phyloP scores from a whole-genome alignment of 176 grass and related monocot species.

The Carex kokanica region DNA sequence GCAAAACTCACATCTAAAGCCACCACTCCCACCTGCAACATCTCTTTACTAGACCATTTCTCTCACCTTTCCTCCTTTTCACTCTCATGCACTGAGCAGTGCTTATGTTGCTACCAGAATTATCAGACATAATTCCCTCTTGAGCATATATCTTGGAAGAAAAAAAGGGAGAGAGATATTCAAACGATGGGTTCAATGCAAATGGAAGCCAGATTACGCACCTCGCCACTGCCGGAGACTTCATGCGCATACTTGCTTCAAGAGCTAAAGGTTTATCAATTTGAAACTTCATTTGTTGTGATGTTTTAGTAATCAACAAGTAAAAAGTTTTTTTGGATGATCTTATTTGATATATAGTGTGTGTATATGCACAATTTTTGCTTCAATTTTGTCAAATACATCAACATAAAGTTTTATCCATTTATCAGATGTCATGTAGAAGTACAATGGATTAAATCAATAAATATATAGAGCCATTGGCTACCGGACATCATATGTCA shows the following conservation, averaged over 20 bases:
- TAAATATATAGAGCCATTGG: neutral
- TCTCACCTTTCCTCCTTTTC: constrained; percentile 36
- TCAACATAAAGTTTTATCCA: neutral
- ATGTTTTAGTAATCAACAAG: neutral
- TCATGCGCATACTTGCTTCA: constrained; percentile 84
- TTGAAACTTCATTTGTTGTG: neutral
- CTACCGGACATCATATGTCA: no score
- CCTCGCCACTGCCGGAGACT: constrained; percentile 50
- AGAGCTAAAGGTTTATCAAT: constrained; percentile 66
- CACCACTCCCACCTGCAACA: constrained; percentile 47
- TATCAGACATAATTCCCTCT: constrained; percentile 9
- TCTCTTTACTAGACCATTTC: constrained; percentile 33
- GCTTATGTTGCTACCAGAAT: constrained; percentile 29
- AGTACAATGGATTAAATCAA: neutral
- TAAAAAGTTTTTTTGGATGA: neutral
- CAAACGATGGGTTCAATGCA: constrained; percentile 59
- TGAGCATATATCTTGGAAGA: constrained; percentile 4
- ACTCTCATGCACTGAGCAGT: constrained; percentile 31
- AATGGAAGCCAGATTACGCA: constrained; percentile 38
- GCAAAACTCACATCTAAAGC: constrained; percentile 88
- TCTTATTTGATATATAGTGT: neutral
- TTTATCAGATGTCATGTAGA: neutral
- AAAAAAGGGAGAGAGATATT: neutral
- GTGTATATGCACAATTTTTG: neutral
- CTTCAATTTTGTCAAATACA: neutral